A percentile compares a stretch with the other conserved stretches of the same genome.
Evolutionary conservation across 768 basidiomycete genomes (phyloP).

Genomic region (Holtermanniella nyarrowii): DNA sequence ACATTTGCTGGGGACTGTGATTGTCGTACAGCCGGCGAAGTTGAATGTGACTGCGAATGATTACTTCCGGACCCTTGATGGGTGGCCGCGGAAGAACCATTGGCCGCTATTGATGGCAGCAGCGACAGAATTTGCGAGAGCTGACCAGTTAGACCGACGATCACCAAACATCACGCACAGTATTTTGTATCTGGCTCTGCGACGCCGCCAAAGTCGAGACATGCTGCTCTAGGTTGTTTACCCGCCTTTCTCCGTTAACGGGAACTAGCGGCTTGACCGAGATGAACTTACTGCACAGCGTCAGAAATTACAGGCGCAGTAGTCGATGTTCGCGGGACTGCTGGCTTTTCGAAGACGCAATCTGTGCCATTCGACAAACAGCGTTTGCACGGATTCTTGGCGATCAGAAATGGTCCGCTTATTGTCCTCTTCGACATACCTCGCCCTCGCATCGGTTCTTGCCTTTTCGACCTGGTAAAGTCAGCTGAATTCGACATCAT

Average conservation of each 20-base stretch:
- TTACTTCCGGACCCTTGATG: conserved; percentile 7
- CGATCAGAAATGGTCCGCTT: not conserved
- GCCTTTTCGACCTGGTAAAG: conserved; percentile 26
- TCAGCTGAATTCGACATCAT: not conserved
- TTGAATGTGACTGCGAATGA: conserved; percentile 1
- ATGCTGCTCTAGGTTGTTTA: conserved; percentile 23
- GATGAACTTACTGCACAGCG: conserved; percentile 10
- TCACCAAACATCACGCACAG: conserved; percentile 12
- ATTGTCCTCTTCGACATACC: conserved; percentile 1
- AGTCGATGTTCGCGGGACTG: conserved; percentile 10
- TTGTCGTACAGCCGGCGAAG: not conserved
- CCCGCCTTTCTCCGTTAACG: conserved; percentile 9
- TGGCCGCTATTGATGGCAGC: conserved; percentile 12
- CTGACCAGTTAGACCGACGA: conserved; percentile 2
- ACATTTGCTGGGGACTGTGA: conserved; percentile 18
- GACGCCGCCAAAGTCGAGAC: conserved; percentile 29
- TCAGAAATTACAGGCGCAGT: conserved; percentile 10
- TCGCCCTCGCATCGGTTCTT: conserved; percentile 39
- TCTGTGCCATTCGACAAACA: conserved; percentile 25
- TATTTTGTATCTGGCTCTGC: conserved; percentile 35
- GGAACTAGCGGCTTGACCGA: conserved; percentile 14
- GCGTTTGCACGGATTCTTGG: conserved; percentile 18
- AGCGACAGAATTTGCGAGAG: conserved; percentile 34
- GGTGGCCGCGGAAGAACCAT: conserved; percentile 1
- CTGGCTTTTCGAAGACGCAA: conserved; percentile 35